phyloP scores from a whole-genome alignment of 2,329 filamentous ascomycete species.

The Diaporthe nobilis region DNA sequence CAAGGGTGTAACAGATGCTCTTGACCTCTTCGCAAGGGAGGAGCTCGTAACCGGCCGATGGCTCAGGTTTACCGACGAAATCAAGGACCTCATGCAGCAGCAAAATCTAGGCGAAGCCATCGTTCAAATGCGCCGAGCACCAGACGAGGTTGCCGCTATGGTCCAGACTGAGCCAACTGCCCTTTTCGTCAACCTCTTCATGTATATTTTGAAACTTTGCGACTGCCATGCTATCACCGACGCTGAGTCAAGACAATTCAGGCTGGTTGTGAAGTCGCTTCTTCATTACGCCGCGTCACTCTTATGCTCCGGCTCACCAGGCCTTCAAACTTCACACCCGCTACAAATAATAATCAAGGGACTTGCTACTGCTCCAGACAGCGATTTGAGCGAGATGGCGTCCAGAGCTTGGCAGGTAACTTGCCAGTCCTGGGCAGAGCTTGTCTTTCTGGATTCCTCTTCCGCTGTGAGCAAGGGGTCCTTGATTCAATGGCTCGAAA shows the following conservation, averaged over 20 bases:
- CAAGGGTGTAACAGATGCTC: neutral
- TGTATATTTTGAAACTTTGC: slow-evolving; percentile 6
- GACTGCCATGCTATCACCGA: neutral
- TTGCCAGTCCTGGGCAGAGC: slow-evolving; percentile 7
- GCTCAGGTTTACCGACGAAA: slow-evolving; percentile 4
- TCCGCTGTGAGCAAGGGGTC: neutral
- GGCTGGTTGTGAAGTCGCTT: slow-evolving; percentile 4
- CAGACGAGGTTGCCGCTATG: slow-evolving; percentile 19
- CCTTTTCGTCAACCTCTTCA: neutral
- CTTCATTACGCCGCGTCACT: neutral
- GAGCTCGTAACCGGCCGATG: slow-evolving; percentile 13
- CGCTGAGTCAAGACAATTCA: slow-evolving; percentile 1
- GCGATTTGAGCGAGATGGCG: slow-evolving; percentile 2
- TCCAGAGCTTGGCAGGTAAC: slow-evolving; percentile 1
- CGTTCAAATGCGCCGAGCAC: slow-evolving; percentile 11
- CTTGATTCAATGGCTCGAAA: neutral
- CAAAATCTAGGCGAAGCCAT: slow-evolving; percentile 1
- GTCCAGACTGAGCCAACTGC: slow-evolving; percentile 4
- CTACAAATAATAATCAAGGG: neutral
- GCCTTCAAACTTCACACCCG: neutral
- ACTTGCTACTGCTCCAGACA: slow-evolving; percentile 2
- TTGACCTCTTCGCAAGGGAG: slow-evolving; percentile 6
- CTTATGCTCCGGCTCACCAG: neutral
- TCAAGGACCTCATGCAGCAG: slow-evolving; percentile 10
- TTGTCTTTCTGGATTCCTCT: neutral